Percentiles rank a stretch among this genome's conserved stretches.
Evolutionary conservation across 345 rosid genomes (phyloP).

Genomic region (Corchorus capsularis): DNA sequence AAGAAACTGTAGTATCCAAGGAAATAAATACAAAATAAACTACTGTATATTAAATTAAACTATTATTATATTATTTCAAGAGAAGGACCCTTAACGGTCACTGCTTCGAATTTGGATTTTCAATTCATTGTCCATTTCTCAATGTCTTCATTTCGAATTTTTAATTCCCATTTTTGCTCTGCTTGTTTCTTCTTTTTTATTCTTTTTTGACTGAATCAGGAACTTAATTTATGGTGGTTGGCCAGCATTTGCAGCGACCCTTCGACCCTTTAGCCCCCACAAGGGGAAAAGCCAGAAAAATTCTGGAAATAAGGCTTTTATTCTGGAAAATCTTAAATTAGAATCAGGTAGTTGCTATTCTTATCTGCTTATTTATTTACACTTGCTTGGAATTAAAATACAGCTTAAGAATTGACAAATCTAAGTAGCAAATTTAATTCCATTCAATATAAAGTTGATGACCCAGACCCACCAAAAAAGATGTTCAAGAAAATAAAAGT

Average conservation of each 20-base stretch:
- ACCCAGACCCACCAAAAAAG: constrained; percentile 5
- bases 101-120: constrained; percentile 3
- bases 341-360: not conserved
- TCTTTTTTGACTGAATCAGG: not conserved
- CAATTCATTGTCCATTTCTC: not conserved
- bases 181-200: not conserved
- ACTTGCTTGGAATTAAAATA: not conserved
- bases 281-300: not conserved
- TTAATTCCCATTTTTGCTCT: not conserved
- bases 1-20: not conserved
- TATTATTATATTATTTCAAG: not conserved
- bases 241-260: not conserved
- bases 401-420: not conserved
- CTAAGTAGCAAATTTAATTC: not conserved
- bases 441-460: not conserved
- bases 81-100: constrained; percentile 13
- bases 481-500: not conserved
- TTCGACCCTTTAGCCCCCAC: too few relatives aligned
- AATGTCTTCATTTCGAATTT: not conserved
- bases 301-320: not conserved
- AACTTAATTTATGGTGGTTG: not conserved
- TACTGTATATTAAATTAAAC: not conserved
- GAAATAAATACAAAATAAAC: not conserved
- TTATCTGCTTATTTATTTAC: not conserved
- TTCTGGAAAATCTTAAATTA: not conserved